phyloP scores from a whole-genome alignment of 768 basidiomycete genomes.

The Panaeolus papilionaceus region DNA sequence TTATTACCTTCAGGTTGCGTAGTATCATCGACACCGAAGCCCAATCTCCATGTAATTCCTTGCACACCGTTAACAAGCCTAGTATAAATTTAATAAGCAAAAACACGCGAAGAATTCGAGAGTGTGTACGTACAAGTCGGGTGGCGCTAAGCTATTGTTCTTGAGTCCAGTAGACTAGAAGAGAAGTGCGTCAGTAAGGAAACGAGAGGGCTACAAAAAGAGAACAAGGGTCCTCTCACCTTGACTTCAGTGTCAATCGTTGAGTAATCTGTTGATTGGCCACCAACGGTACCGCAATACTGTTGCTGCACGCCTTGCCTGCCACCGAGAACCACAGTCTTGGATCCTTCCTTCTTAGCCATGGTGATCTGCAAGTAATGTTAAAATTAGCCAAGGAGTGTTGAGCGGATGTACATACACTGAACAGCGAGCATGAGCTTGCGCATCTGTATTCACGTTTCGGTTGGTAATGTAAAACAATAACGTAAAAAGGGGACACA shows the following conservation, averaged over 20 bases:
- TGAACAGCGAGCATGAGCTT: slow-evolving; percentile 54
- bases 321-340: slow-evolving; percentile 64
- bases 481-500: slow-evolving; percentile 21
- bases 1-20: slow-evolving; percentile 12
- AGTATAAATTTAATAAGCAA: background rate
- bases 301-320: slow-evolving; percentile 52
- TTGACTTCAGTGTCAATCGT: slow-evolving; percentile 68
- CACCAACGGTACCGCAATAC: slow-evolving; percentile 69
- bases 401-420: slow-evolving; percentile 39
- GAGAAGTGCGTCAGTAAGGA: slow-evolving; percentile 12
- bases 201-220: background rate
- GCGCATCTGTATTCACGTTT: slow-evolving; percentile 42
- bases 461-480: background rate
- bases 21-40: slow-evolving; percentile 11
- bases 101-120: background rate
- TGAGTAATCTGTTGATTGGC: slow-evolving; percentile 62
- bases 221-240: slow-evolving; percentile 31
- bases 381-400: background rate
- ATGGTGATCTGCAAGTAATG: slow-evolving; percentile 54
- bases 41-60: slow-evolving; percentile 17
- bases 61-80: slow-evolving; percentile 15
- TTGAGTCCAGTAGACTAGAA: slow-evolving; percentile 56
- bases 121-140: slow-evolving; percentile 55
- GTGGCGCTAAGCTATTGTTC: slow-evolving; percentile 60
- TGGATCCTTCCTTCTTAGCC: slow-evolving; percentile 62